Evolutionary conservation across 1,284 basidiomycete genomes (phyloP), one percentile per base, ranked within the genome.

Genomic region (Trichosporon sp.): DNA sequence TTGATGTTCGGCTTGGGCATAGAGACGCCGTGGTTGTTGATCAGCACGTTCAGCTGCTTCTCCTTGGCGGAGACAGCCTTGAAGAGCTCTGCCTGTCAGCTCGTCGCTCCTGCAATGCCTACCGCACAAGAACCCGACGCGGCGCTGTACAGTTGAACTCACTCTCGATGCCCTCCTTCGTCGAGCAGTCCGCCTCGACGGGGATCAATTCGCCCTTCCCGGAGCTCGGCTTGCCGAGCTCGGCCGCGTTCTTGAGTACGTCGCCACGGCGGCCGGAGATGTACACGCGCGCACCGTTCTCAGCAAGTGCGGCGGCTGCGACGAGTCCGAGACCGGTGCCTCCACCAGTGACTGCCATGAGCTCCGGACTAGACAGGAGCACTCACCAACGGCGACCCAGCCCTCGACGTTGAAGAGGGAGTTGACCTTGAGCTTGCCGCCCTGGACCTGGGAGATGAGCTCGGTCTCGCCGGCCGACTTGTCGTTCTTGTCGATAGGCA

Each of bases 281-380:
- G 72, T 80, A 81, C n/a, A 84, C 83, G 63, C 75, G 78, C 15
- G 80, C 80, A n/a, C 83, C 83, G 70, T 84, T 84, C 68, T 76
- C 74, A 3, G 77, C 78, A 38, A 81, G 79, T 0, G 80, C 78
- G 18, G 75, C 74, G 6, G 80, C 77, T 21, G 80, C 78, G 13
- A 77, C 76, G 74, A 70, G 44, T 13, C 78, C 77, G 8, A 78
- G 70, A 31, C 79, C 79, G 1, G 77, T 79, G 18, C 78, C 79
- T 35, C 78, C 78, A 51, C 77, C 78, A 3, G 78, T 77, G 7
- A 79, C 75, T 60, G 27, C 15, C 15, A 15, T 60, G 65, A 74
- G 66, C 35, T 27, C n/a, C n/a, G n/a, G n/a, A 21, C 51, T n/a
- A 32, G 3, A 1, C 38, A 5, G 21, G 6, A 32, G 47, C 29